Base-by-base conservation (phyloP, 179 eudicot species). In the Spergularia azorica region DNA sequence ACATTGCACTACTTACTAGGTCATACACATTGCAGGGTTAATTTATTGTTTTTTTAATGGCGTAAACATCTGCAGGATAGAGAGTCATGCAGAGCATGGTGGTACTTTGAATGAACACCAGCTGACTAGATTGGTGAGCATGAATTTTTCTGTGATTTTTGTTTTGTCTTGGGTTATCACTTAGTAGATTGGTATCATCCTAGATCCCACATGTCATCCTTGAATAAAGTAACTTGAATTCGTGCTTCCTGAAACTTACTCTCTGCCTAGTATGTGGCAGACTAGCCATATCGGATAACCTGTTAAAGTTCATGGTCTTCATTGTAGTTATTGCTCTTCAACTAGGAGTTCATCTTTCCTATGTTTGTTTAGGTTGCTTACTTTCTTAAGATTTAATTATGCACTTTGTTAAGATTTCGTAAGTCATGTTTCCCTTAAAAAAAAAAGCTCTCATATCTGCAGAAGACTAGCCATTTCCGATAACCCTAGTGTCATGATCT, bases 61-160 rank as follows among this genome's bases (percentile, higher is more conserved):
- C 63, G 74, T 59, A 71, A 18, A 18, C 74, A 50, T 80, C 16
- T 79, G 71, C 92, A 95, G 99, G 84, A 95, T 95, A 67, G 99
- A 95, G 86, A 86, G 89, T 85, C 99, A 95, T 86, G 99, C 99
- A 16, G 99, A 95, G 79, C 99, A 95, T 83, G 99, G 99, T 70
- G 99, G 99, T 81, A 93, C 99, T 65, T 91, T 95, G 78, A 95
- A 95, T 77, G 99, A 95, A 79, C 99, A 95, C 80, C 99, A 95
- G 89, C 88, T 95, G 74, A 95, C 84, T 80, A 89, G 99, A 91
- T 79, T 95, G 97, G 99, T 95, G 80, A 89, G 95, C 81, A 52
- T 65, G 56, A 66, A 67, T 69, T 46, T 38, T 36, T 2, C 39
- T 2, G 39, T 3, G 39, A 36, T 36, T 41, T 59, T 39, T 20